Base-by-base conservation (phyloP, 176 grass and related monocot species). In the Aegilops longissima region DNA sequence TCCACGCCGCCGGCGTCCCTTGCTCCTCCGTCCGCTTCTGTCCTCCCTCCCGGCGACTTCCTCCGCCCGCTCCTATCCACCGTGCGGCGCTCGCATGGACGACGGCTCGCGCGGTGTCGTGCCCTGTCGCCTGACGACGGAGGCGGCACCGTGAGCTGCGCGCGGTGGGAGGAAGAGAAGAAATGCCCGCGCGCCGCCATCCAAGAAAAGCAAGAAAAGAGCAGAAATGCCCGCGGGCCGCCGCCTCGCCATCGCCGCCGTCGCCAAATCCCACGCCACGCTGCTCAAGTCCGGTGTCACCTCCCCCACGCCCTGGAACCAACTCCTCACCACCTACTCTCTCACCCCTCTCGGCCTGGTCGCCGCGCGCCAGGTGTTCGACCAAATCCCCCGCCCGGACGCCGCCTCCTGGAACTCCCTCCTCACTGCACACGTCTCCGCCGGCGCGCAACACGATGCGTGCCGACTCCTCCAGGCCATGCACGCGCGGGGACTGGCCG, bases 341-440 rank as follows among this genome's bases (percentile, higher is more conserved):
- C 34, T 9, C n/a, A 30, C 61, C n/a, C 54, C 18, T 17, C 29
- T 4, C 29, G 88, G 93, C 9, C 77, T 85, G 18, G 70, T 24
- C 3, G 63, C 82, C 39, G 84, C 83, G 59, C 35, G 88, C 80
- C 45, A 45, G 5, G 21, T 95, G 83, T 95, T 95, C 90, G 88
- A 90, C 25, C 86, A 89, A 59, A 92, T 90, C 25, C 88, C 86
- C 8, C 16, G 13, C 35, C 90, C 72, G 2, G 93, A 92, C 52
- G 36, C 73, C 5, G 90, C 75, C 72, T 90, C 93, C 36, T 92
- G 90, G 93, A 95, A 95, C 83, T 67, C 93, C 49, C 84, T 95
- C 40, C 86, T 95, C 81, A 73, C 90, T 0, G 88, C 90, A 0
- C 72, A 92, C 8, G 88, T 90, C 71, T 56, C 86, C 0, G 85